Base-by-base conservation (phyloP, 116 monocot species). In the Papilionanthe hybrid region DNA sequence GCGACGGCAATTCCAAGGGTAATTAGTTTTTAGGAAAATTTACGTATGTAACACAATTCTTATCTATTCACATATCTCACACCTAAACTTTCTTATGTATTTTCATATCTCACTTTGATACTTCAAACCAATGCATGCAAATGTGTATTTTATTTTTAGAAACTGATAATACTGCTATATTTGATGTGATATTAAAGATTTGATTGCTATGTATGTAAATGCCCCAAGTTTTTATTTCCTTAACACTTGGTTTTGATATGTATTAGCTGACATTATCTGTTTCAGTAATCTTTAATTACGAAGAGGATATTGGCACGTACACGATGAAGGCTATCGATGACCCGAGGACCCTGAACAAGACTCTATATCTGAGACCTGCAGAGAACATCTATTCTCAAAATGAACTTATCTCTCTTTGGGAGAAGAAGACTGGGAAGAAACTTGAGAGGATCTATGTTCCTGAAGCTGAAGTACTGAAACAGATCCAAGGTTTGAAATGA, bases 1-100 rank as follows among this genome's bases (percentile, higher is more conserved):
- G 92, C n/a, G 89, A 92, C 63, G 92, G 92, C 7, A 87, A 82
- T 45, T 29, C 79, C 15, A 92, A 85, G 80, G 91, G 91, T 88
- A 81, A 53, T 72, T 69, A 12, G 12, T 49, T 49, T 49, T 13
- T 12, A 2, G 37, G 37, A 37, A 37, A 37, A 37, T 37, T 37
- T 37, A 37, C 37, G 4, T 37, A 37, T 37, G 37, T 37, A 37
- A 3, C 37, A 37, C 37, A 37, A 37, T 4, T 37, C 37, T 37
- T 37, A 37, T 37, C 3, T 37, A 37, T 37, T 37, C 37, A 37
- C 37, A 37, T 37, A 37, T 37, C 37, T 37, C 37, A 37, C 37
- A 37, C 3, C 37, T 37, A 37, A 37, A 37, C 37, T 37, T 37
- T 37, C 37, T 37, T 37, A 37, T 37, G 0, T 37, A 37, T 37